Conservation (phyloP, 73 alveolate species). For the Paramecium caudatum region DNA sequence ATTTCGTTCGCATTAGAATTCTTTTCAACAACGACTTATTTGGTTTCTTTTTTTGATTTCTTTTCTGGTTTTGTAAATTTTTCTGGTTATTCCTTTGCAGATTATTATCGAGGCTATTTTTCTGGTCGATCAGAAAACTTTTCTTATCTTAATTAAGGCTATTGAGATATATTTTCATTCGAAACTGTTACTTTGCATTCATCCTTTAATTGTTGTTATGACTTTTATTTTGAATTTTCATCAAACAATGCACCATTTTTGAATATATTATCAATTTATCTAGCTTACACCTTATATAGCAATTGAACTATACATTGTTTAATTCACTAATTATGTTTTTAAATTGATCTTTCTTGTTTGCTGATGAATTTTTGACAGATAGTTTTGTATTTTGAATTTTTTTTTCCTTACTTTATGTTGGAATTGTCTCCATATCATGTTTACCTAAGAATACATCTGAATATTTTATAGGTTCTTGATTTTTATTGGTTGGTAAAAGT, state of each 20-base stretch:
- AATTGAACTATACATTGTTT: neutral
- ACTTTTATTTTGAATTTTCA: neutral
- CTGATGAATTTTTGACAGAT: neutral
- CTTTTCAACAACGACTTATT: no score
- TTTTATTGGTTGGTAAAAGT: neutral
- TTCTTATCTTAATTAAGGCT: neutral
- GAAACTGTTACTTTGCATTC: neutral
- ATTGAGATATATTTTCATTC: no score
- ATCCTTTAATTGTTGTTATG: neutral
- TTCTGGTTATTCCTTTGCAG: neutral
- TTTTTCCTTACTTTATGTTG: neutral
- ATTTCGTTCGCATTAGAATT: neutral
- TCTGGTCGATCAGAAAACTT: neutral
- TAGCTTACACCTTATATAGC: neutral
- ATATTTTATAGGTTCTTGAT: neutral
- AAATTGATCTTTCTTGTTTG: neutral
- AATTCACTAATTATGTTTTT: neutral
- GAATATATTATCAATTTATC: neutral
- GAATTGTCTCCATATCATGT: neutral
- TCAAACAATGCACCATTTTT: neutral
- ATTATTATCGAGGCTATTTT: neutral
- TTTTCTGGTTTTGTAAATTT: neutral
- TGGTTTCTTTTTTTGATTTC: neutral
- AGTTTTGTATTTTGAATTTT: constrained; percentile 3
- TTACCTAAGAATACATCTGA: constrained; percentile 11